A percentile compares a stretch with the other conserved stretches of the same genome.
Evolutionary conservation across 2,329 filamentous ascomycete species (phyloP).

Genomic region (Blastomyces silverae): DNA sequence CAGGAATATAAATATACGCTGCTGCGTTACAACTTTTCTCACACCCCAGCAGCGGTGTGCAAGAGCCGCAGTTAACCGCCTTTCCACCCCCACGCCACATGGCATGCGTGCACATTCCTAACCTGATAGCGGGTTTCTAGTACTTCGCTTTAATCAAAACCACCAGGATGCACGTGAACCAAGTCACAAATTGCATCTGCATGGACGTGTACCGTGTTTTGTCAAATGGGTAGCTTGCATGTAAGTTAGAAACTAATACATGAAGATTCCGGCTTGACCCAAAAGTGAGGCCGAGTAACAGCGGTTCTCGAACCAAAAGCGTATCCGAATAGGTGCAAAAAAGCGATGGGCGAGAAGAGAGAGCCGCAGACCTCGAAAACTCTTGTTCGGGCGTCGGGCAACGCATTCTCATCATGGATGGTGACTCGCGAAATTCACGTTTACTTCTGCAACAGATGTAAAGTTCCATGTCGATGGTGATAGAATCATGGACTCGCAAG

Average conservation of each 20-base stretch:
- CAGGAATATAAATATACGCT: neutral
- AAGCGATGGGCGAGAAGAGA: neutral
- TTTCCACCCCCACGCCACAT: slow-evolving; percentile 9
- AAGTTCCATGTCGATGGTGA: slow-evolving; percentile 14
- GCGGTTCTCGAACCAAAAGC: neutral
- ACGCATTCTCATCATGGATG: neutral
- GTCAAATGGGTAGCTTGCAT: neutral
- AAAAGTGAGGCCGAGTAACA: neutral
- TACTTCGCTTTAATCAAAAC: neutral
- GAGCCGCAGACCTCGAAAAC: neutral
- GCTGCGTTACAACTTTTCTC: neutral
- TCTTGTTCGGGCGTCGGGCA: neutral
- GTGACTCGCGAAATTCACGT: neutral
- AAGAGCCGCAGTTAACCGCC: neutral
- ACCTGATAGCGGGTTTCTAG: neutral
- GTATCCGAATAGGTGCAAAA: neutral
- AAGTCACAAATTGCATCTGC: neutral
- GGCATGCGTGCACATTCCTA: neutral
- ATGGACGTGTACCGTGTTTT: neutral
- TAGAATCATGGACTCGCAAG: slow-evolving; percentile 11
- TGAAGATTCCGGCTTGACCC: neutral
- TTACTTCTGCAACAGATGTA: slow-evolving; percentile 6
- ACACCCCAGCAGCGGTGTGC: neutral
- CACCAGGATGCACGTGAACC: neutral
- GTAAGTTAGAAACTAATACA: neutral